phyloP scores from a whole-genome alignment of 2,329 filamentous ascomycete species.

The Monilinia fructicola region DNA sequence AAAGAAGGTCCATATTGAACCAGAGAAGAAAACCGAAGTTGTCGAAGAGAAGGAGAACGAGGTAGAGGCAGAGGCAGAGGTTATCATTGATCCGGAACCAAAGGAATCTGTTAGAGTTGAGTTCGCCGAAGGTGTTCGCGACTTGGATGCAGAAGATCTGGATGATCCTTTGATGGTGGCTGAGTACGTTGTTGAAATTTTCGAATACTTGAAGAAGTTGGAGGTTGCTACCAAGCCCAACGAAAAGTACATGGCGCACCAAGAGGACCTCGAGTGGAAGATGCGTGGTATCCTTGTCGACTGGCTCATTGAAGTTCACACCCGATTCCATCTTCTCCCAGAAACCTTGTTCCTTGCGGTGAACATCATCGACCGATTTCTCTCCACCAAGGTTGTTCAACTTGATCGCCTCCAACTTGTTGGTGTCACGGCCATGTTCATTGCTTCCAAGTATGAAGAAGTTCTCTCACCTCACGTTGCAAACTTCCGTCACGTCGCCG shows the following conservation, averaged over 20 bases:
- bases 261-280: conserved; percentile 96
- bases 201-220: conserved; percentile 88
- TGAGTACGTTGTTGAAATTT: conserved; percentile 96
- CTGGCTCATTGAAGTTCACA: conserved; percentile 98
- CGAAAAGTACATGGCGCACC: conserved; percentile 90
- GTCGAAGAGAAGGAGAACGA: conserved; percentile 44
- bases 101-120: conserved; percentile 34
- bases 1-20: conserved; percentile 62
- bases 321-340: conserved; percentile 89
- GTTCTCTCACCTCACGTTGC: conserved; percentile 94
- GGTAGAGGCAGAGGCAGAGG: conserved; percentile 41
- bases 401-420: conserved; percentile 95
- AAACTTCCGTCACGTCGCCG: conserved; percentile 95
- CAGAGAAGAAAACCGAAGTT: conserved; percentile 48
- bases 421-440: conserved; percentile 98
- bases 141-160: conserved; percentile 82
- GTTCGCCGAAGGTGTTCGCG: conserved; percentile 49
- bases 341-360: conserved; percentile 96
- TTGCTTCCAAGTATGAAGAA: conserved; percentile 98
- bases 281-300: conserved; percentile 96
- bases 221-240: conserved; percentile 82
- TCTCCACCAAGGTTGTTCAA: conserved; percentile 92
- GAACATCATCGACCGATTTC: conserved; percentile 98
- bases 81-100: conserved; percentile 36
- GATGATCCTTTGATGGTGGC: conserved; percentile 97